Evolutionary conservation across 495 filamentous ascomycete species (phyloP).

Genomic region (Thozetella sp.): DNA sequence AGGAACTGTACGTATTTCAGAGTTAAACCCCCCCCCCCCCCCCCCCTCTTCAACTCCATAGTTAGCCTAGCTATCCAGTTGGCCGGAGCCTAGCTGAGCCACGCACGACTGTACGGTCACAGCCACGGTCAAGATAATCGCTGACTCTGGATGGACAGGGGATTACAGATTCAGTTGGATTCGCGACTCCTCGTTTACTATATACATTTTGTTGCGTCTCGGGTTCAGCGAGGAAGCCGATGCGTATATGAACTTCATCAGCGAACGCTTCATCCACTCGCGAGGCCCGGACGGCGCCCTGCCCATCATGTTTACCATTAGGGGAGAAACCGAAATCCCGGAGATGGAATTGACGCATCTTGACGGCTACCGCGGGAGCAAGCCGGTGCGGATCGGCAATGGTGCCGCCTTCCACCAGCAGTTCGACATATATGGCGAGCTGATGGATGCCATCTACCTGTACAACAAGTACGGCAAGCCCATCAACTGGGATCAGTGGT

Average conservation of each 20-base stretch:
- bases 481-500: constrained; percentile 71
- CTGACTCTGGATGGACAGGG: constrained; percentile 59
- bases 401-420: constrained; percentile 74
- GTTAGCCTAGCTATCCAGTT: too few relatives aligned
- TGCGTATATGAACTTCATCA: constrained; percentile 75
- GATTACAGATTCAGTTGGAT: constrained; percentile 80
- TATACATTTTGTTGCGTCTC: constrained; percentile 74
- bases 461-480: constrained; percentile 80
- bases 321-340: constrained; percentile 70
- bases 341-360: constrained; percentile 67
- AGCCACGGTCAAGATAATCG: neutral
- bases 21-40: too few relatives aligned
- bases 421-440: constrained; percentile 76
- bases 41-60: too few relatives aligned
- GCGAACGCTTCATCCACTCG: constrained; percentile 59
- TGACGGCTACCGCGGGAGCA: constrained; percentile 67
- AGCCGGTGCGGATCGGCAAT: constrained; percentile 74
- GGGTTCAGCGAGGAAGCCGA: constrained; percentile 76
- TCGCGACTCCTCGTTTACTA: constrained; percentile 72
- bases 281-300: constrained; percentile 50
- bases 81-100: neutral
- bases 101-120: neutral
- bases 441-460: constrained; percentile 75
- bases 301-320: constrained; percentile 79
- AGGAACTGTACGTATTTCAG: too few relatives aligned